Conservation (phyloP, 2,329 filamentous ascomycete species). For the Aspergillus piperis region DNA sequence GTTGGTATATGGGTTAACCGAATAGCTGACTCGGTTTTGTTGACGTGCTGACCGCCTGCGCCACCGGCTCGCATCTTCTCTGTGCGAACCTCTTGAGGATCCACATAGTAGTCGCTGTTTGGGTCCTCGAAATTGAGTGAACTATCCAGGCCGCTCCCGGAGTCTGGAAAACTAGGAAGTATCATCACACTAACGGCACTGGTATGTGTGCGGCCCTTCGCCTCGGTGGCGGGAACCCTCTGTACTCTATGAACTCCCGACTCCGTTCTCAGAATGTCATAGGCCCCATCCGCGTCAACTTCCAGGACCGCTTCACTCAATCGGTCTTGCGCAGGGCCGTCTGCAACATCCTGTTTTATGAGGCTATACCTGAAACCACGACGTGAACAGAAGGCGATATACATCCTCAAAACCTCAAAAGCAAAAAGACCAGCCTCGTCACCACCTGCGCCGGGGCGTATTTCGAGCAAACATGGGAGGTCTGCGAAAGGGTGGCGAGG, state of each 20-base stretch:
- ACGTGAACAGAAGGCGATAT: slow-evolving; percentile 72
- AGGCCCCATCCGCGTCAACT: slow-evolving; percentile 73
- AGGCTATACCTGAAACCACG: slow-evolving; percentile 66
- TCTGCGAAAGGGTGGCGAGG: slow-evolving; percentile 87
- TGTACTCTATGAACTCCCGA: slow-evolving; percentile 95
- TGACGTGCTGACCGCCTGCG: slow-evolving; percentile 95
- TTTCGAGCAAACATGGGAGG: slow-evolving; percentile 86
- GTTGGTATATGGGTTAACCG: slow-evolving; percentile 89
- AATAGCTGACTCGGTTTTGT: slow-evolving; percentile 95
- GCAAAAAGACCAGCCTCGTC: slow-evolving; percentile 90
- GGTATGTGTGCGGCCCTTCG: slow-evolving; percentile 87
- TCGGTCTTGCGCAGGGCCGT: slow-evolving; percentile 64
- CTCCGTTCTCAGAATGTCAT: slow-evolving; percentile 79
- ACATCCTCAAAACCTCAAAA: slow-evolving; percentile 86
- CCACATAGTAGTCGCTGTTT: slow-evolving; percentile 86
- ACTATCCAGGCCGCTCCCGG: slow-evolving; percentile 51
- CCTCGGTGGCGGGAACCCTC: slow-evolving; percentile 87
- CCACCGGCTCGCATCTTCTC: slow-evolving; percentile 93
- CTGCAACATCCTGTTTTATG: slow-evolving; percentile 80
- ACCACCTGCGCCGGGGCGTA: slow-evolving; percentile 87
- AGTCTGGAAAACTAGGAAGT: slow-evolving; percentile 73
- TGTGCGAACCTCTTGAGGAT: slow-evolving; percentile 75
- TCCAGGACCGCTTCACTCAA: slow-evolving; percentile 88
- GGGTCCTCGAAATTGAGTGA: slow-evolving; percentile 74
- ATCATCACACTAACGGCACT: slow-evolving; percentile 92